Conservation (phyloP, 176 grass and related monocot genomes). For the Avena atlantica region DNA sequence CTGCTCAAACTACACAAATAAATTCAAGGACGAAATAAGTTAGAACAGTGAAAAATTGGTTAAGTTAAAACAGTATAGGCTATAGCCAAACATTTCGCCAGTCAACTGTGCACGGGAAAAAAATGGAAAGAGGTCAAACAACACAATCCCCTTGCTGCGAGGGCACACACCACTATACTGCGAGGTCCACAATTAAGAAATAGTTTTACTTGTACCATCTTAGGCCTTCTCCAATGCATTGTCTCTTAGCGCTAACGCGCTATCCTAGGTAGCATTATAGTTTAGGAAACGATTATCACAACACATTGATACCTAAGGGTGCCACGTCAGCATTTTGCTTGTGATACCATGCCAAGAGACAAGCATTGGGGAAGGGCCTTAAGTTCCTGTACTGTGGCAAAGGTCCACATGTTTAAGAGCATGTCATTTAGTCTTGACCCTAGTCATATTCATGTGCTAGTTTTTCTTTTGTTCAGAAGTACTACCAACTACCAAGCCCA, state of each 20-base stretch:
- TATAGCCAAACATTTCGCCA: not conserved
- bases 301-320: no score
- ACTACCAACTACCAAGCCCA: not conserved
- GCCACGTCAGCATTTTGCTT: no score
- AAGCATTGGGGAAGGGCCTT: no score
- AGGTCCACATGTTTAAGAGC: not conserved
- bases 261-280: no score
- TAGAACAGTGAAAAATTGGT: constrained; percentile 13
- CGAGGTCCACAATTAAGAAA: constrained; percentile 2
- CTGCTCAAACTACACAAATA: constrained; percentile 47
- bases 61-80: constrained; percentile 1
- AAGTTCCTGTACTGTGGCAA: not conserved
- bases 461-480: not conserved
- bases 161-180: not conserved
- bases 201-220: constrained; percentile 22
- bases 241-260: no score
- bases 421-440: constrained; percentile 8
- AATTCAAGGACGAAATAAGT: not conserved
- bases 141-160: not conserved
- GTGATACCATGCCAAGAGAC: no score
- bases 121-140: not conserved
- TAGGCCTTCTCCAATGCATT: no score
- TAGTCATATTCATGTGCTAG: not conserved
- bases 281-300: no score
- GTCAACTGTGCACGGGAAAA: not conserved